Evolutionary conservation across 2,329 filamentous ascomycete genomes (phyloP), one percentile per base, ranked within the genome.

Genomic region (Talaromyces sp.): DNA sequence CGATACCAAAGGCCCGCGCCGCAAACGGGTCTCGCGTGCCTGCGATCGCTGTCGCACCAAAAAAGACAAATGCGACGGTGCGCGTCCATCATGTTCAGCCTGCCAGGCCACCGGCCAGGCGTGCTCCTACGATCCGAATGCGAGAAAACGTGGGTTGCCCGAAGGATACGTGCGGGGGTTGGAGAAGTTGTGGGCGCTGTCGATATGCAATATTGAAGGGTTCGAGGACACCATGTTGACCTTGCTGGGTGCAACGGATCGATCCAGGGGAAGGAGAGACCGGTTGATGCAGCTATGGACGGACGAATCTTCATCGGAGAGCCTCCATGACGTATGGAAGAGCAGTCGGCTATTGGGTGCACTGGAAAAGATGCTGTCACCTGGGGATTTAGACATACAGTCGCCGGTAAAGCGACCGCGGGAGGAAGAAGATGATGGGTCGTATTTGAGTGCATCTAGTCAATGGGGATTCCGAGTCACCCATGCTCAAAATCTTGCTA

Each of bases 91-190:
- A 49, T 82, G 80, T 65, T 77, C 78, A 35, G 77, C 78, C 65
- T 82, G 80, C 66, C 73, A 73, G 63, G 74, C 72, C 25, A 76
- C 78, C 9, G 75, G 74, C 65, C 76, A 79, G 60, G 70, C 74
- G 37, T 82, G 80, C 64, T 77, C 75, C 33, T 82, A 82, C 69
- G 77, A 81, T 61, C 77, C 79, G 13, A 74, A 75, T 63, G 78
- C 75, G 57, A 81, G 81, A 69, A 81, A 81, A 68, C 75, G 80
- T 61, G 80, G 80, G 19, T 69, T 81, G 17, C 80, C 79, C 1
- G 80, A 81, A 68, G 80, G 80, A 43, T 82, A 82, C 70, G 79
- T 82, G 37, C 78, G 80, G 22, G 79, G 79, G 3, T 63, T 82
- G 62, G 80, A 82, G 69, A 81, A 81, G 68, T 72, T 82, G 37